Evolutionary conservation across 768 basidiomycete species (phyloP).

Genomic region (Lentinus tigrinus): DNA sequence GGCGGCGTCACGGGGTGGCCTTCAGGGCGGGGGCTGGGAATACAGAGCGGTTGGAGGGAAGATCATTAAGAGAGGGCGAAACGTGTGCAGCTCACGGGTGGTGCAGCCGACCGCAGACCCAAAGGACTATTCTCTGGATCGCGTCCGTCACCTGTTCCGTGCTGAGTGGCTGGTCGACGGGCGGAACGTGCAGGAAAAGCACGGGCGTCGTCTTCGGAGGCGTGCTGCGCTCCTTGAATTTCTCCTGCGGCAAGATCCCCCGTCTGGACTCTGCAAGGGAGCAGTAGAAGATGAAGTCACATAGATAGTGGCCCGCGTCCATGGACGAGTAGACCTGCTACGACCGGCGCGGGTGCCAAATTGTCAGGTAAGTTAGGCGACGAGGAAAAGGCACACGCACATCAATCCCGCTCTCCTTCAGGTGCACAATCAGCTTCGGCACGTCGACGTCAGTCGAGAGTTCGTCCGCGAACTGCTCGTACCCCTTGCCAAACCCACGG

Average conservation of each 20-base stretch:
- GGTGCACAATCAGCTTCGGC: slow-evolving; percentile 51
- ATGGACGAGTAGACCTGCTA: slow-evolving; percentile 71
- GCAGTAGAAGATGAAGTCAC: slow-evolving; percentile 77
- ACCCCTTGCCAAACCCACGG: slow-evolving; percentile 38
- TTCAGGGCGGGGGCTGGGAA: not conserved
- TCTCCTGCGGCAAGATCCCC: slow-evolving; percentile 21
- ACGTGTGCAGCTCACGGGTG: not conserved
- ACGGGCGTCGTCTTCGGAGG: slow-evolving; percentile 40
- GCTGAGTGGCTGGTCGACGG: slow-evolving; percentile 59
- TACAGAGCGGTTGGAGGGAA: not conserved
- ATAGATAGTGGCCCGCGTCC: slow-evolving; percentile 76
- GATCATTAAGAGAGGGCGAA: not conserved
- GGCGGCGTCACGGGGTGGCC: not conserved
- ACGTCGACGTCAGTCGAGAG: slow-evolving; percentile 61
- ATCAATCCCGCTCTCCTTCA: slow-evolving; percentile 50
- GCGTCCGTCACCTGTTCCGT: slow-evolving; percentile 69
- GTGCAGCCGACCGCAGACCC: slow-evolving; percentile 42
- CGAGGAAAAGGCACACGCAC: slow-evolving; percentile 26
- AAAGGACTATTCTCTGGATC: slow-evolving; percentile 58
- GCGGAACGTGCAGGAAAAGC: slow-evolving; percentile 72
- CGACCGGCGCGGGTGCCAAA: not conserved
- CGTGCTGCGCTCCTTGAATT: slow-evolving; percentile 26
- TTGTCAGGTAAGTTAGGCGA: not conserved
- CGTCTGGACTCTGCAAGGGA: slow-evolving; percentile 69
- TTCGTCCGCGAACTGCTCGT: slow-evolving; percentile 55